Conservation (phyloP, 2,329 filamentous ascomycete genomes). For the Aquanectria penicillioides region DNA sequence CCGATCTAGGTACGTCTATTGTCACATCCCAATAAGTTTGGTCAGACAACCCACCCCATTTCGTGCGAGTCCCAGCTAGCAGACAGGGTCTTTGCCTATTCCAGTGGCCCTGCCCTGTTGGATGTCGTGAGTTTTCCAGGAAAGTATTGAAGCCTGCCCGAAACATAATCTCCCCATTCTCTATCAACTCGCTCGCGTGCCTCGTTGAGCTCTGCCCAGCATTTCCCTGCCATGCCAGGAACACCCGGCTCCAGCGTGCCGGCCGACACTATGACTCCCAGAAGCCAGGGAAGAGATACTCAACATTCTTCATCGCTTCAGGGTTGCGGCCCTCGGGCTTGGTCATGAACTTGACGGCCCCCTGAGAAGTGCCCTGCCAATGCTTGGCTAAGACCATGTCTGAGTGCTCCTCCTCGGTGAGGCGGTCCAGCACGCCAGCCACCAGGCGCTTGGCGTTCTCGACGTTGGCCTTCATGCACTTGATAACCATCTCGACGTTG, state of each 20-base stretch:
- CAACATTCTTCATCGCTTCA: slow-evolving; percentile 81
- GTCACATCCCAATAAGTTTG: slow-evolving; percentile 6
- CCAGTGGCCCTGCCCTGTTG: not conserved
- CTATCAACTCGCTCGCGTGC: not conserved
- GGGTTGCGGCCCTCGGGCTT: slow-evolving; percentile 77
- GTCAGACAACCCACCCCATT: not conserved
- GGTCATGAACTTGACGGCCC: slow-evolving; percentile 84
- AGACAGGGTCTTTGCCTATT: slow-evolving; percentile 9
- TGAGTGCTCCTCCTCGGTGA: slow-evolving; percentile 79
- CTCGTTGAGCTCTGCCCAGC: not conserved
- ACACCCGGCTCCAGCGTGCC: not conserved
- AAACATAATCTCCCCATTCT: not conserved
- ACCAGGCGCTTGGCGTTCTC: slow-evolving; percentile 88
- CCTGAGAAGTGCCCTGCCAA: slow-evolving; percentile 78
- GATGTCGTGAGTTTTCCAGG: not conserved
- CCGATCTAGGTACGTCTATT: slow-evolving; percentile 7
- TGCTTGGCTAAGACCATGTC: slow-evolving; percentile 85
- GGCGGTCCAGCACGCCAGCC: slow-evolving; percentile 85
- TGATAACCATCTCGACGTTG: slow-evolving; percentile 96
- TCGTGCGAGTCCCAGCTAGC: too few species aligned
- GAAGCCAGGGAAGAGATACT: slow-evolving; percentile 89
- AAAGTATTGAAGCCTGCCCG: not conserved
- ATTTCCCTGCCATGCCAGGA: not conserved
- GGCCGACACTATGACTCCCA: slow-evolving; percentile 54
- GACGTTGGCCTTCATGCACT: slow-evolving; percentile 93